phyloP scores from a whole-genome alignment of 129 eudicot genomes.

The Centrapalus pauciflorus region DNA sequence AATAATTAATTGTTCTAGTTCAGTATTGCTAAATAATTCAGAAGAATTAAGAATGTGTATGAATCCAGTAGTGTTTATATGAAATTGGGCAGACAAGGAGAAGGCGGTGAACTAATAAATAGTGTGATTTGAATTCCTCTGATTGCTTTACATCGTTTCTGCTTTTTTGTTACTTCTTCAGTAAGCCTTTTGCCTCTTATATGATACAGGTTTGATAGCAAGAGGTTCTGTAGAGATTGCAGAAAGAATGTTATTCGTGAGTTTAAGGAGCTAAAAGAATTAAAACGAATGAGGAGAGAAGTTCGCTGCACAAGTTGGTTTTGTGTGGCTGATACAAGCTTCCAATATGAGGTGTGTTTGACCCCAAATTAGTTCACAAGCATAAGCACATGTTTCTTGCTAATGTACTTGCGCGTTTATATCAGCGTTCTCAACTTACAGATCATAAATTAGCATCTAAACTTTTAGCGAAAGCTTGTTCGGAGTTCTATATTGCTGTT shows the following conservation, averaged over 20 bases:
- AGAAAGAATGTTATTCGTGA: conserved; percentile 93
- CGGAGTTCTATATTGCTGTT: not conserved
- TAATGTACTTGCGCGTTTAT: not conserved
- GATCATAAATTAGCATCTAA: not conserved
- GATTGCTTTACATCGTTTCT: not conserved
- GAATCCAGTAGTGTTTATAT: not conserved
- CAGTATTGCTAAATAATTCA: not conserved
- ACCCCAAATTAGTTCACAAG: not conserved
- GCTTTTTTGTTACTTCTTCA: not conserved
- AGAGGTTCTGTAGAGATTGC: conserved; percentile 95
- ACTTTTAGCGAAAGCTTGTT: not conserved
- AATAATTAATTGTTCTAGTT: not conserved
- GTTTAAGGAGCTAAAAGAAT: conserved; percentile 90
- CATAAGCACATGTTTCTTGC: not conserved
- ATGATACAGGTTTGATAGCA: conserved; percentile 81
- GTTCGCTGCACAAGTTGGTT: conserved; percentile 85
- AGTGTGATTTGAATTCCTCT: not conserved
- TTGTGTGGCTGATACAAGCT: conserved; percentile 85
- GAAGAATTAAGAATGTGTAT: not conserved
- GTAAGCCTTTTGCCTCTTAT: not conserved
- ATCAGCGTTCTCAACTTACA: not conserved
- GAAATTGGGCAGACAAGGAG: not conserved
- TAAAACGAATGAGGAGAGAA: conserved; percentile 72
- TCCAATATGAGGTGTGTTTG: conserved; percentile 78
- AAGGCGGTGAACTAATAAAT: not conserved